Base-by-base conservation (phyloP, 2,329 filamentous ascomycete species). In the Lasiodiplodia sp. region DNA sequence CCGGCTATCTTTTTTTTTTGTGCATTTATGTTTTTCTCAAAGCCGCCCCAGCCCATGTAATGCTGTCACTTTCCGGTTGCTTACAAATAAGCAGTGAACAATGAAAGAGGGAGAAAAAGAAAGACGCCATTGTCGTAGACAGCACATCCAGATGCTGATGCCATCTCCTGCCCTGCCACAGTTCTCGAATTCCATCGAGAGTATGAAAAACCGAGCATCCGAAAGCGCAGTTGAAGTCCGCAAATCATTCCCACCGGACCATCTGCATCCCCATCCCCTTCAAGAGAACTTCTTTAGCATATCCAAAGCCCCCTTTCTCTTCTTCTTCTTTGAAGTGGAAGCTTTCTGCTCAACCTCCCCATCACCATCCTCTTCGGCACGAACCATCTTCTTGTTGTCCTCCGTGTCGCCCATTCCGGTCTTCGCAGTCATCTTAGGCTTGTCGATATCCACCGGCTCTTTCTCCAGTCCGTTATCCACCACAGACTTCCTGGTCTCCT, bases 211-310 rank as follows among this genome's bases (percentile, higher is more conserved):
- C 8, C 44, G 8, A n/a, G 7, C 44, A 47, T 47, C 11, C 3
- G 21, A 10, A 18, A 47, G n/a, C 7, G n/a, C 44, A 47, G 8
- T n/a, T 7, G 8, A 47, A 47, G 14, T 6, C n/a, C n/a, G 21
- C 8, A 18, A 47, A 5, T n/a, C 44, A 47, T 44, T 8, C 16
- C 16, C 18, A 44, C 16, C 40, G n/a, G 7, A 44, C 21, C 49
- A 34, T 14, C 49, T n/a, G 21, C 49, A 52, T 37, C 18, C 11
- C 53, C 18, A 34, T 10, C 44, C 34, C 31, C 18, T 38, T 62
- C 11, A 64, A 64, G 60, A 14, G 38, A 64, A 64, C 47, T 34
- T 64, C 31, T 52, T 52, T 2, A 64, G 47, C 60, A 52, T 25
- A 28, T 38, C 60, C 60, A 31, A 51, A 40, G 40, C 25, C 21